Evolutionary conservation across 805 yeast species (phyloP).

Genomic region (Yarrowia osloensis): DNA sequence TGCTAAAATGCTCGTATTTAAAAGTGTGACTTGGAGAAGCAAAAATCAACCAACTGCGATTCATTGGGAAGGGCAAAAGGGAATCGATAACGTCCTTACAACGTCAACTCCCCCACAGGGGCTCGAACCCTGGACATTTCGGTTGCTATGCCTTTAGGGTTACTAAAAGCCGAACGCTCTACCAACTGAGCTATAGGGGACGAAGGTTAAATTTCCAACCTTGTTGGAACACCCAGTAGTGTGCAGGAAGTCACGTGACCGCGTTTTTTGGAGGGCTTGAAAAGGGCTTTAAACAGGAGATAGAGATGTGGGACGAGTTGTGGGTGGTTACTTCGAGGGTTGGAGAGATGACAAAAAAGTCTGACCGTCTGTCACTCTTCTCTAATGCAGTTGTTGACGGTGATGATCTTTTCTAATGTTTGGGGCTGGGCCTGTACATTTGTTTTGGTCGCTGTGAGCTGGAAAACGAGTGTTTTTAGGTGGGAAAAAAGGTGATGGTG

Average conservation of each 20-base stretch:
- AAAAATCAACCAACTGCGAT: too few relatives aligned
- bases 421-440: too few relatives aligned
- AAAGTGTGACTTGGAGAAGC: too few relatives aligned
- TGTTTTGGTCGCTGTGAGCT: too few relatives aligned
- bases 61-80: too few relatives aligned
- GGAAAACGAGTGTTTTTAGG: too few relatives aligned
- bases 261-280: background rate
- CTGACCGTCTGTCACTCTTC: too few relatives aligned
- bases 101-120: constrained; percentile 53
- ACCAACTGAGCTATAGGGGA: constrained; percentile 31
- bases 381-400: too few relatives aligned
- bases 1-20: too few relatives aligned
- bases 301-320: background rate
- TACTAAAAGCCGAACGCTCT: constrained; percentile 31
- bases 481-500: too few relatives aligned
- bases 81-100: background rate
- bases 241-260: background rate
- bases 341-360: too few relatives aligned
- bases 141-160: constrained; percentile 40
- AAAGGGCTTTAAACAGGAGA: background rate
- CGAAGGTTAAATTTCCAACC: background rate
- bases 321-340: background rate
- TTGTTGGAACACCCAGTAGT: background rate
- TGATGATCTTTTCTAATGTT: too few relatives aligned
- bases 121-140: constrained; percentile 66